Base-by-base conservation (phyloP, 352 stramenopile genomes). In the Globisporangium recalcitrans region DNA sequence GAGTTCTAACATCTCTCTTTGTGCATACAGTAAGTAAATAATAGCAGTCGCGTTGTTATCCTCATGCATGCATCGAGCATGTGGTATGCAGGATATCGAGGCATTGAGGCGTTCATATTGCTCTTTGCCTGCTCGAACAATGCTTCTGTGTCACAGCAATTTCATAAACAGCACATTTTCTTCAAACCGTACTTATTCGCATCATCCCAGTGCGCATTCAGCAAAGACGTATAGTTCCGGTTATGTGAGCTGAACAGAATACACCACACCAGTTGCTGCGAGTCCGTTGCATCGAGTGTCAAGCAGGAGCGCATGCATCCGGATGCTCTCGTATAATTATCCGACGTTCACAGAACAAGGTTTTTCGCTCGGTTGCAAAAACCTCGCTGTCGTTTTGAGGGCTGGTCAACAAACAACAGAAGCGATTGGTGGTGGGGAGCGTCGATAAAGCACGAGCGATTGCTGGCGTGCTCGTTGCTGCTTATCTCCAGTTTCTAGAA, bases 391-490 rank as follows among this genome's bases (percentile, higher is more conserved):
- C n/a, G n/a, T n/a, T n/a, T n/a, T n/a, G n/a, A n/a, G n/a, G n/a
- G n/a, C n/a, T n/a, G n/a, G n/a, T n/a, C 4, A 34, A 29, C 29
- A 58, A 38, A 4, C 31, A 38, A 6, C n/a, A n/a, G n/a, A 21
- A 60, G 65, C 69, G 75, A 84, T 88, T 88, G 79, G 79, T 88
- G 77, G 78, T 84, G 73, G 70, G 71, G 62, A 58, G 47, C 47
- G 47, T 32, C 34, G 47, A 53, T 27, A 52, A 52, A 60, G 22
- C 14, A 32, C 7, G 53, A 27, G 22, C 24, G 53, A 44, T 54
- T 27, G 48, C 22, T 4, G 31, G 3, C 29, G 52, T 9, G n/a
- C 31, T 8, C 32, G 53, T 19, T 21, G 13, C 22, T 24, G 11
- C 34, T 44, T 53, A 53, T 53, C 47, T 53, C 64, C 64, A 75